A percentile compares a stretch with the other conserved stretches of the same genome.
These are phyloP conservation scores for Fusarium udum DNA, from an alignment of 2,329 filamentous ascomycete genomes.

Conservation along the genomic window DNA sequence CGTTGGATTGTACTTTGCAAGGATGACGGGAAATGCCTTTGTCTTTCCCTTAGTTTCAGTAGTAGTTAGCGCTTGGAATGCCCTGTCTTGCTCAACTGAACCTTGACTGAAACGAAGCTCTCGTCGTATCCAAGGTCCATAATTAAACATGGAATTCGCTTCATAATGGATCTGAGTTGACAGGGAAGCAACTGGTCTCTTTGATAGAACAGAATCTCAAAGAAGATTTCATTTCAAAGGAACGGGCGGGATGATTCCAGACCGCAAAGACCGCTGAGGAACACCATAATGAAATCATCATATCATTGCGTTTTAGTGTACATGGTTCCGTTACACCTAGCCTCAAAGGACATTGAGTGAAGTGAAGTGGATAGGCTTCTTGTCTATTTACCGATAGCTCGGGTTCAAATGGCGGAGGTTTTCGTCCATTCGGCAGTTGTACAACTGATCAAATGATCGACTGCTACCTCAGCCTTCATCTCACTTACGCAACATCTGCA, in stretches of 20 bases:
- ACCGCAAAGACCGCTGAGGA: neutral
- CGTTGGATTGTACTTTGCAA: neutral
- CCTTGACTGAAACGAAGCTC: constrained; percentile 2
- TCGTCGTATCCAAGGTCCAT: constrained; percentile 23
- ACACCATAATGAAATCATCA: constrained; percentile 19
- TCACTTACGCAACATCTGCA: constrained; percentile 15
- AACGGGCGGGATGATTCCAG: neutral
- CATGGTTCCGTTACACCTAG: neutral
- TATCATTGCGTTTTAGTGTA: neutral
- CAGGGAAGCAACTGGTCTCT: neutral
- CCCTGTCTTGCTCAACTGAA: neutral
- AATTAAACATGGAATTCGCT: constrained; percentile 19
- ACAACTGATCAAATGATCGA: constrained; percentile 19
- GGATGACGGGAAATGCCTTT: neutral
- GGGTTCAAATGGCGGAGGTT: constrained; percentile 25
- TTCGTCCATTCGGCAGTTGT: constrained; percentile 26
- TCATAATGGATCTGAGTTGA: neutral
- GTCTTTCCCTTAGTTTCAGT: neutral
- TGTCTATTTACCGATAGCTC: constrained; percentile 24
- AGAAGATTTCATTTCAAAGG: neutral
- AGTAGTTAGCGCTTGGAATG: neutral
- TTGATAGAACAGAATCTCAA: neutral
- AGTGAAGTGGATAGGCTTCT: neutral
- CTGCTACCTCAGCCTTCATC: constrained; percentile 3
- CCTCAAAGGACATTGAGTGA: neutral